Evolutionary conservation across 257 asterid species (phyloP), one percentile per base, ranked within the genome.

Genomic region (Parsonsia alboflavescens): DNA sequence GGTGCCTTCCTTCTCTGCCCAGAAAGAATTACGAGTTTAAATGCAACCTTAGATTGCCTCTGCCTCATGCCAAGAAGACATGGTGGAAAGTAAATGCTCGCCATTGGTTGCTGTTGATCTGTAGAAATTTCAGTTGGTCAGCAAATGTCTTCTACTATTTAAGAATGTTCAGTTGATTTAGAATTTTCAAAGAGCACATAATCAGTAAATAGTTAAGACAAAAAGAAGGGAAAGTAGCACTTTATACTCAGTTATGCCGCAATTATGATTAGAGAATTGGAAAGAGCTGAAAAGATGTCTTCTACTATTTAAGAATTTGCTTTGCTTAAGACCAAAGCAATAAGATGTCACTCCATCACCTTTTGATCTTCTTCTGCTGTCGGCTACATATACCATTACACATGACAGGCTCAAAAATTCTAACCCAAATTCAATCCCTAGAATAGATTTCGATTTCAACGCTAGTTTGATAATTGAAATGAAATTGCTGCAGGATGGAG

Each of bases 251-350:
- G 41, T 28, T 12, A 59, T 65, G 30, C 16, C 8, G 49, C 49
- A 28, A 19, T 39, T 19, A 39, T 65, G 70, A 65, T 39, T 65
- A 36, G 30, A 41, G 70, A 39, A 16, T 41, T 36, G 22, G 70
- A 65, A 65, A 65, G 28, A 17, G 30, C 26, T 65, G 50, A 65
- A 65, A 65, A 65, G 70, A 65, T 65, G 30, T 9, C 15, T 65
- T 65, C 70, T 65, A 36, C 50, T 7, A n/a, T 65, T 50, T 39
- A 65, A 42, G 26, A 36, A 65, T 65, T 65, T 65, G 28, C 70
- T 65, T 65, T 65, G 50, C 70, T 65, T 19, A 36, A 65, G 50
- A 19, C 50, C 21, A 65, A 65, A 65, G 70, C 70, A 65, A 65
- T 7, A 22, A 21, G 26, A 65, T 65, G 50, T 21, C 68, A 62